Evolutionary conservation across 768 basidiomycete species (phyloP).

Genomic region (Lactarius trivialis): DNA sequence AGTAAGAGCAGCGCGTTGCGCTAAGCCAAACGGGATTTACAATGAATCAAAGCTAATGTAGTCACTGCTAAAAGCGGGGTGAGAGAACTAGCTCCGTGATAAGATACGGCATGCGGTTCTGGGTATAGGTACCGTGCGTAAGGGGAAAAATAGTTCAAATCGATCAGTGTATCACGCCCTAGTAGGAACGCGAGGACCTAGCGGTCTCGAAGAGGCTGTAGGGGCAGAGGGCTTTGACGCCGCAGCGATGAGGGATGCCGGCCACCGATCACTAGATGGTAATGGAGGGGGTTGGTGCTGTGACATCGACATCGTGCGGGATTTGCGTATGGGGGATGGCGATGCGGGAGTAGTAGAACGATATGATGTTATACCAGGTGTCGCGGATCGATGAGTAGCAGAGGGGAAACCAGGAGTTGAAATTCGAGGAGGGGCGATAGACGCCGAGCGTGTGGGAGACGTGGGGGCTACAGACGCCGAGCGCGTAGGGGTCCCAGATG

Average conservation of each 20-base stretch:
- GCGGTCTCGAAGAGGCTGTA: constrained; percentile 15
- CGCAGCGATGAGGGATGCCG: constrained; percentile 7
- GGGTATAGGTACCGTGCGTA: constrained; percentile 23
- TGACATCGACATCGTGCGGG: constrained; percentile 23
- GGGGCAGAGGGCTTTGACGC: constrained; percentile 17
- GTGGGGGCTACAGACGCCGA: constrained; percentile 19
- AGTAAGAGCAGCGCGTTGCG: constrained; percentile 21
- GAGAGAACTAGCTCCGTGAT: constrained; percentile 23
- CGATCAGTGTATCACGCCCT: constrained; percentile 14
- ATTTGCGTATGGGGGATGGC: constrained; percentile 19
- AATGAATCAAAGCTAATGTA: constrained; percentile 22
- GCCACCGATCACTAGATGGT: constrained; percentile 17
- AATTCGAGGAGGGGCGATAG: constrained; percentile 12
- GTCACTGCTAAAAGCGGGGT: constrained; percentile 13
- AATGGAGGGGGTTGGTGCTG: constrained; percentile 10
- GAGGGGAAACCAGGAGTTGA: constrained; percentile 18
- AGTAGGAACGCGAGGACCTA: constrained; percentile 19
- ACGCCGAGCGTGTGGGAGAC: constrained; percentile 13
- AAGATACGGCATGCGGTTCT: constrained; percentile 21
- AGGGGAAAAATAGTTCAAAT: constrained; percentile 14
- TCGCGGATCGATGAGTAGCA: constrained; percentile 15
- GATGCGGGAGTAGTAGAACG: constrained; percentile 16
- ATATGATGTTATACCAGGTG: constrained; percentile 11
- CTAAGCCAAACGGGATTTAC: constrained; percentile 20
- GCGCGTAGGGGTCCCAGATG: constrained; percentile 16